Evolutionary conservation across 768 basidiomycete species (phyloP).

Genomic region (Lentinula lateritia): DNA sequence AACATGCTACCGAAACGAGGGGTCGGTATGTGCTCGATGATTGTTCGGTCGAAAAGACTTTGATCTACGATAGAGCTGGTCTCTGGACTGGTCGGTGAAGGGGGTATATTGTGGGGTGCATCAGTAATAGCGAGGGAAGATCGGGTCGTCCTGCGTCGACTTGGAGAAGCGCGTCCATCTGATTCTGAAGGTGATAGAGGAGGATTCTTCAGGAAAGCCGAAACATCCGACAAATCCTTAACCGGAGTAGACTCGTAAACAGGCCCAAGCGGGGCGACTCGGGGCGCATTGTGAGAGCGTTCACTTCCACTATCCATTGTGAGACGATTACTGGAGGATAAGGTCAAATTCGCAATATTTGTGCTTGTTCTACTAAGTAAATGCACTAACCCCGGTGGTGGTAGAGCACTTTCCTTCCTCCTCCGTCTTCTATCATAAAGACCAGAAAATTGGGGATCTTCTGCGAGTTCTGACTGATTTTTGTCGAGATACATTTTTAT

Average conservation of each 20-base stretch:
- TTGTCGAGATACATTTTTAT: slow-evolving; percentile 59
- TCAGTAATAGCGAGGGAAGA: slow-evolving; percentile 14
- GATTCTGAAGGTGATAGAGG: slow-evolving; percentile 28
- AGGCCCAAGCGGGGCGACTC: slow-evolving; percentile 20
- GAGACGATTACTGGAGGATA: slow-evolving; percentile 11
- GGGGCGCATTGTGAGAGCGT: slow-evolving; percentile 17
- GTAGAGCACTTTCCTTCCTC: slow-evolving; percentile 13
- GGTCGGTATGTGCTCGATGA: slow-evolving; percentile 28
- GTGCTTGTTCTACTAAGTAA: not conserved
- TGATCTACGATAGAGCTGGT: slow-evolving; percentile 16
- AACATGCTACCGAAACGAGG: slow-evolving; percentile 24
- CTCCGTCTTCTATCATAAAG: slow-evolving; percentile 39
- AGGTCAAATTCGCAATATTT: not conserved
- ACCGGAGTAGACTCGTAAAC: slow-evolving; percentile 43
- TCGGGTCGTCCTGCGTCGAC: slow-evolving; percentile 13
- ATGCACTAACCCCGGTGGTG: not conserved
- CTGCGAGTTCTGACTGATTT: slow-evolving; percentile 48
- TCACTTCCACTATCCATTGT: slow-evolving; percentile 4
- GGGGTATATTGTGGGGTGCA: slow-evolving; percentile 25
- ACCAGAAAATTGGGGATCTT: slow-evolving; percentile 52
- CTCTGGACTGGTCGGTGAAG: slow-evolving; percentile 30
- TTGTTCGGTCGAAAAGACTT: slow-evolving; percentile 23
- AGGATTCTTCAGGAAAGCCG: slow-evolving; percentile 44
- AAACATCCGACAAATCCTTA: slow-evolving; percentile 46
- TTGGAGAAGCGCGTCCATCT: slow-evolving; percentile 13